These are phyloP conservation scores for Skeletonema potamos DNA, from an alignment of 108 stramenopile genomes.

Conservation along the genomic window DNA sequence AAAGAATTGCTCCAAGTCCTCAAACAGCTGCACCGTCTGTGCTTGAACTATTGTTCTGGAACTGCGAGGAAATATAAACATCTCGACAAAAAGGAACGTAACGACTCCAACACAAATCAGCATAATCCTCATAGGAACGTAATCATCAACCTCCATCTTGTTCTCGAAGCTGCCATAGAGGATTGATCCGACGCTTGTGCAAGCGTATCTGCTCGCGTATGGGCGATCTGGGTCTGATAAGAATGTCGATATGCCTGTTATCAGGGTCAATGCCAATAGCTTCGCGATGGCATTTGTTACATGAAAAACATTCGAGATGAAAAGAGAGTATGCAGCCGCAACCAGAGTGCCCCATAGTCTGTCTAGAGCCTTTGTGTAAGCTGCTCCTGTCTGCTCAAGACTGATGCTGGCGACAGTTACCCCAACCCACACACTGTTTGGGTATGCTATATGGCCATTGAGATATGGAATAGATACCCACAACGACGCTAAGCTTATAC, in stretches of 20 bases:
- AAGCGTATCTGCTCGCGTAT: constrained; percentile 46
- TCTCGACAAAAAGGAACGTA: constrained; percentile 44
- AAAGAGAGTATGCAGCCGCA: constrained; percentile 45
- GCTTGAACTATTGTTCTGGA: constrained; percentile 42
- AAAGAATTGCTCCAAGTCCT: constrained; percentile 25
- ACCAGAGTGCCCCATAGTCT: constrained; percentile 52
- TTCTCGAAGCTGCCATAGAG: constrained; percentile 47
- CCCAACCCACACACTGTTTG: constrained; percentile 50
- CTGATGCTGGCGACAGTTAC: constrained; percentile 53
- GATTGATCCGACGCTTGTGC: constrained; percentile 46
- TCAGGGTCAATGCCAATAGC: constrained; percentile 27
- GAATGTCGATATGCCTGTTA: constrained; percentile 41
- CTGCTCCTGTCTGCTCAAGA: constrained; percentile 41
- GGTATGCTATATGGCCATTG: constrained; percentile 34
- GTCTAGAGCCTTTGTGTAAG: constrained; percentile 47
- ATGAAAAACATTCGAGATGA: constrained; percentile 45
- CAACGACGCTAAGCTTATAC: constrained; percentile 45
- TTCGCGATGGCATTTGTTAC: constrained; percentile 15
- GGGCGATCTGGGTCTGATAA: constrained; percentile 40
- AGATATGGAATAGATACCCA: constrained; percentile 49
- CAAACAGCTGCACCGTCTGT: constrained; percentile 38
- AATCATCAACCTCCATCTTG: constrained; percentile 27
- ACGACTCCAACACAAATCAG: constrained; percentile 52
- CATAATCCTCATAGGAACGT: constrained; percentile 47
- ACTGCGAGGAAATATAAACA: constrained; percentile 39